Evolutionary conservation across 2,329 filamentous ascomycete genomes (phyloP), one percentile per base, ranked within the genome.

Genomic region (Hirsutella minnesotensis): DNA sequence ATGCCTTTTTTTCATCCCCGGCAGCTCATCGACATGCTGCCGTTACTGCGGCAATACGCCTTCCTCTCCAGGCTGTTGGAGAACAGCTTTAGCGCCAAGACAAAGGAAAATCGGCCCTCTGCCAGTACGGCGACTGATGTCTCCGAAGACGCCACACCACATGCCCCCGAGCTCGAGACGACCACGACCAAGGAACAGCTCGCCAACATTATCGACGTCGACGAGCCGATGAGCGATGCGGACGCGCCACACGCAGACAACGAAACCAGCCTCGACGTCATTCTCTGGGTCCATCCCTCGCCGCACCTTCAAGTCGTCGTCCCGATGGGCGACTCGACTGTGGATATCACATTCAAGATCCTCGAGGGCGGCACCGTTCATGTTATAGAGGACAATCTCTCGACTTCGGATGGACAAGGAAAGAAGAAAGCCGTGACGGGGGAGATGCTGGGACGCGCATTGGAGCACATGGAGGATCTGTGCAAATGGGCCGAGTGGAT

Each of bases 1-100:
- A 67, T 92, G 27, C 79, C 84, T 0, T 90, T 94, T 54, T 77
- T 78, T 3, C 86, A 94, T 53, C 86, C 86, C 0, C 75, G 79
- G 40, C 85, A 94, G 55, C 65, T 94, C 4, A 66, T 89, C 7
- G 72, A 76, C 42, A 77, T 89, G 55, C 68, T 94, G n/a, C 84
- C 86, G 0, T 67, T 73, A 4, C 66, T 92, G 15, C 72, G 86
- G 13, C 86, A 92, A 57, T 92, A 86, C 54, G 81, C 82, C 0
- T 79, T 83, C 49, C 65, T 86, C 4, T 77, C 77, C 1, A 75
- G 69, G 0, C 60, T 92, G 3, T 67, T 90, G 3, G 65, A 71
- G 43, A 76, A 74, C 40, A 77, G 72, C 44, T 83, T 86, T 53
- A 67, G 65, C 30, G 54, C 62, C 4, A 57, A 55, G 38, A 58